Conservation (phyloP, 2,329 filamentous ascomycete species). For the Diplodia sapinea region DNA sequence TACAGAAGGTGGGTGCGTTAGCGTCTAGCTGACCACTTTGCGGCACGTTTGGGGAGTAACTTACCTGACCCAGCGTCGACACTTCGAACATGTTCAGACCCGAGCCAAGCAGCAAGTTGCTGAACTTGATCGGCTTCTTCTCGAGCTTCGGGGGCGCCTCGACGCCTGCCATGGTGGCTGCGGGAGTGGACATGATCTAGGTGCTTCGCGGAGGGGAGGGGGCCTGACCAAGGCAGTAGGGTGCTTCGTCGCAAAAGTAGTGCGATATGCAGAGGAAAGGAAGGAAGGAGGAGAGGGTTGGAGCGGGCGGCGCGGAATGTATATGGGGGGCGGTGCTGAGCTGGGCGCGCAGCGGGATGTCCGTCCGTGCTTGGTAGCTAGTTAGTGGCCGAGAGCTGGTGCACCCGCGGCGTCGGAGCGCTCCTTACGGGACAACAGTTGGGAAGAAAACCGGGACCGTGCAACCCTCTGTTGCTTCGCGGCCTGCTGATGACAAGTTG, state of each 20-base stretch:
- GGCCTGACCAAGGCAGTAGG: slow-evolving; percentile 98
- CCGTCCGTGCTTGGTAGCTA: slow-evolving; percentile 29
- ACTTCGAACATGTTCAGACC: slow-evolving; percentile 95
- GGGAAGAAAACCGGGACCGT: slow-evolving; percentile 23
- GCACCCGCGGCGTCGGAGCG: slow-evolving; percentile 25
- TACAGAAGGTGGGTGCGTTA: slow-evolving; percentile 52
- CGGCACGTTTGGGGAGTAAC: slow-evolving; percentile 3
- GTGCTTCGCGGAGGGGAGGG: slow-evolving; percentile 59
- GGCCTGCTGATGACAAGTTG: slow-evolving; percentile 14
- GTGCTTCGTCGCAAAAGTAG: slow-evolving; percentile 76
- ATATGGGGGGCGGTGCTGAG: slow-evolving; percentile 35
- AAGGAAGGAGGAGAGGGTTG: slow-evolving; percentile 35
- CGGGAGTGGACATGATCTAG: slow-evolving; percentile 57
- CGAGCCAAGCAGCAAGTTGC: slow-evolving; percentile 92
- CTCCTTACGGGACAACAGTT: slow-evolving; percentile 17
- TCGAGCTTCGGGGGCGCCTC: slow-evolving; percentile 69
- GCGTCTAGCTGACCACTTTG: slow-evolving; percentile 18
- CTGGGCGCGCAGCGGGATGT: slow-evolving; percentile 30
- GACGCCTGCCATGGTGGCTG: slow-evolving; percentile 52
- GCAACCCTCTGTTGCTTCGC: slow-evolving; percentile 3
- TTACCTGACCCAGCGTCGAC: slow-evolving; percentile 71
- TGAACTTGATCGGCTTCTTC: slow-evolving; percentile 99
- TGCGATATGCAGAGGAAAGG: slow-evolving; percentile 35
- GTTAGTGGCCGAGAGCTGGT: slow-evolving; percentile 16
- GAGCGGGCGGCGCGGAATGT: slow-evolving; percentile 35